Conservation (phyloP, 2,329 filamentous ascomycete genomes). For the Ceratocystis destructans region DNA sequence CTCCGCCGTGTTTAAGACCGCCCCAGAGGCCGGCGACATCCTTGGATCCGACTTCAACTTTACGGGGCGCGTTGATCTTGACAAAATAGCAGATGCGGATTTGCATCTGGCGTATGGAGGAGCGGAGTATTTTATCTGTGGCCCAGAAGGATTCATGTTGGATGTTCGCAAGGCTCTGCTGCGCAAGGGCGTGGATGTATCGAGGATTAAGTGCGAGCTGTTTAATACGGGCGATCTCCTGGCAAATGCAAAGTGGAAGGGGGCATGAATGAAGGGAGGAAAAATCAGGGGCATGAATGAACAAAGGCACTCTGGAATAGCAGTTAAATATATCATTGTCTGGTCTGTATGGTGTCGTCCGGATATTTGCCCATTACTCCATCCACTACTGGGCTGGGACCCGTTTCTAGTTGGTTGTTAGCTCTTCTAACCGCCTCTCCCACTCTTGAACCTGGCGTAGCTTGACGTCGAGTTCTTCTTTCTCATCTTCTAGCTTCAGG, state of each 20-base stretch:
- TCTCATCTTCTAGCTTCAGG: constrained; percentile 83
- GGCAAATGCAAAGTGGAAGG: constrained; percentile 11
- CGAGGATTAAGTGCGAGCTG: constrained; percentile 51
- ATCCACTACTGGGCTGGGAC: too few species aligned
- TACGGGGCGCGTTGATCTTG: constrained; percentile 44
- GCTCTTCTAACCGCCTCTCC: constrained; percentile 68
- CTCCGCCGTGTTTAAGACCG: constrained; percentile 44
- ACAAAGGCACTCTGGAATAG: not conserved
- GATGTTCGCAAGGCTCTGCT: constrained; percentile 41
- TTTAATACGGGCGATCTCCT: constrained; percentile 45
- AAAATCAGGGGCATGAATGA: not conserved
- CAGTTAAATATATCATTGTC: not conserved
- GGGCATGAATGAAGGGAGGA: not conserved
- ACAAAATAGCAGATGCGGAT: constrained; percentile 36
- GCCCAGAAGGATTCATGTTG: constrained; percentile 56
- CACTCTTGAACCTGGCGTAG: constrained; percentile 77
- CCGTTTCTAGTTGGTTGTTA: constrained; percentile 33
- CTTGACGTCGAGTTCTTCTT: constrained; percentile 79
- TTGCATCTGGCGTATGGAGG: constrained; percentile 41
- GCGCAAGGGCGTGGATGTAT: constrained; percentile 40
- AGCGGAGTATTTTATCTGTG: constrained; percentile 59
- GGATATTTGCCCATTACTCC: not conserved
- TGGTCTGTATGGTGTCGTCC: not conserved
- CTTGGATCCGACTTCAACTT: constrained; percentile 46
- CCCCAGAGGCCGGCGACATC: constrained; percentile 31